A percentile compares a stretch with the other conserved stretches of the same genome.
These are phyloP conservation scores for Corniculantispora saksenae DNA, from an alignment of 2,329 filamentous ascomycete species.

Conservation along the genomic window DNA sequence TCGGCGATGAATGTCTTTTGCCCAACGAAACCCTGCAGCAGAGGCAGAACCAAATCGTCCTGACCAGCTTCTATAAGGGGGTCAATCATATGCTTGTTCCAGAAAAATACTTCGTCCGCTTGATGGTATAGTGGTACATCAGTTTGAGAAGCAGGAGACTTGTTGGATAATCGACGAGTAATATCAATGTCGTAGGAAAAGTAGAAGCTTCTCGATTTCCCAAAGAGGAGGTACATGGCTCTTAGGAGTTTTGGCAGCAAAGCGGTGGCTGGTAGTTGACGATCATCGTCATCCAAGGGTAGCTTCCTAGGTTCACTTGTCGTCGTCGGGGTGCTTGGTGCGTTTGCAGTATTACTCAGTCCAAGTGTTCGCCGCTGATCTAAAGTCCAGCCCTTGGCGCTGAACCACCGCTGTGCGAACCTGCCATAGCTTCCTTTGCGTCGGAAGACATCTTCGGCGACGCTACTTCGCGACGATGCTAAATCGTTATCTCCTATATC, in stretches of 20 bases:
- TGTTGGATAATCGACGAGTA: constrained; percentile 62
- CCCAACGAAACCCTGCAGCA: constrained; percentile 94
- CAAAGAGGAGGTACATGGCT: constrained; percentile 82
- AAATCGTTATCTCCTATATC: constrained; percentile 36
- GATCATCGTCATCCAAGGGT: constrained; percentile 44
- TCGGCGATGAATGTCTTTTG: constrained; percentile 80
- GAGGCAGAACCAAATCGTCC: constrained; percentile 70
- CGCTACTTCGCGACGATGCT: constrained; percentile 54
- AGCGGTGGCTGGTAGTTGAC: constrained; percentile 34
- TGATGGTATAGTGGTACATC: constrained; percentile 64
- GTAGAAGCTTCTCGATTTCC: constrained; percentile 81
- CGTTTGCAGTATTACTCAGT: constrained; percentile 53
- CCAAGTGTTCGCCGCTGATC: constrained; percentile 71
- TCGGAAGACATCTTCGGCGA: constrained; percentile 86
- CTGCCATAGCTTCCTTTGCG: constrained; percentile 81
- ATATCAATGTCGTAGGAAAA: constrained; percentile 95
- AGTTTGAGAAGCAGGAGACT: constrained; percentile 23
- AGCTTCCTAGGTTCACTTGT: constrained; percentile 26
- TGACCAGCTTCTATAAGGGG: constrained; percentile 76
- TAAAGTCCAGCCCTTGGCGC: constrained; percentile 75
- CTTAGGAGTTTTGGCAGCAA: constrained; percentile 82
- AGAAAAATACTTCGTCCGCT: constrained; percentile 82
- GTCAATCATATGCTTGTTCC: constrained; percentile 77
- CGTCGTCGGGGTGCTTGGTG: constrained; percentile 22
- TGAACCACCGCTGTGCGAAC: constrained; percentile 92